These are phyloP conservation scores for Plantago lanceolata DNA, from an alignment of 305 asterid species.

Conservation along the genomic window DNA sequence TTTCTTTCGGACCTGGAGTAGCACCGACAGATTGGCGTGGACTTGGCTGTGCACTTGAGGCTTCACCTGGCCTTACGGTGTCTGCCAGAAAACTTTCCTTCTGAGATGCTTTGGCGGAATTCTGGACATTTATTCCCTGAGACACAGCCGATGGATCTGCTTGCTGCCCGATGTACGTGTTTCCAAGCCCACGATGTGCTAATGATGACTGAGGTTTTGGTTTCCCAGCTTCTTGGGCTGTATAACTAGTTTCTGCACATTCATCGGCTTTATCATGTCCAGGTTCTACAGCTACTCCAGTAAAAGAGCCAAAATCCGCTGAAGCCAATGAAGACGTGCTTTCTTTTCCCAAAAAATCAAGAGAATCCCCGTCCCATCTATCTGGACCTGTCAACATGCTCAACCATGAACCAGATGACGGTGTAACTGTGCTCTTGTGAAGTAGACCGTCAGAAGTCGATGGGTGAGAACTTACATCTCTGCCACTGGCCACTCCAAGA, in stretches of 20 bases:
- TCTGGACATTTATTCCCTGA: slow-evolving; percentile 30
- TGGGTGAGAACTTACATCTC: slow-evolving; percentile 29
- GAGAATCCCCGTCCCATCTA: slow-evolving; percentile 37
- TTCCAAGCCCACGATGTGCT: slow-evolving; percentile 23
- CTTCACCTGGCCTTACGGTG: slow-evolving; percentile 37
- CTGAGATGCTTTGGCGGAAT: slow-evolving; percentile 30
- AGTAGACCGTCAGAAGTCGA: slow-evolving; percentile 25
- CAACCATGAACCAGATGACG: slow-evolving; percentile 34
- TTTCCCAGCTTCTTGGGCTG: slow-evolving; percentile 29
- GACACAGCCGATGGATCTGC: slow-evolving; percentile 26
- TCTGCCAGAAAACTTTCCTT: slow-evolving; percentile 30
- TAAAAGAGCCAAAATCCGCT: slow-evolving; percentile 31
- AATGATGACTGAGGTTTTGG: slow-evolving; percentile 33
- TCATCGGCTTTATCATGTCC: slow-evolving; percentile 28
- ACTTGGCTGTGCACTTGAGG: slow-evolving; percentile 33
- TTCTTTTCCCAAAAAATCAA: slow-evolving; percentile 34
- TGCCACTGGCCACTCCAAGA: slow-evolving; percentile 22
- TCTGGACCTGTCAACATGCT: slow-evolving; percentile 38
- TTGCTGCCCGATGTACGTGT: slow-evolving; percentile 23
- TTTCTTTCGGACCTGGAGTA: slow-evolving; percentile 32
- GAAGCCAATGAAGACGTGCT: slow-evolving; percentile 40
- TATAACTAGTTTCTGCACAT: slow-evolving; percentile 31
- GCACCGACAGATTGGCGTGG: slow-evolving; percentile 23
- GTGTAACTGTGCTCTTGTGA: slow-evolving; percentile 29
- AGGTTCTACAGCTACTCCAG: slow-evolving; percentile 26